phyloP scores from a whole-genome alignment of 139 green algal genomes.

The Chlorella sp. region DNA sequence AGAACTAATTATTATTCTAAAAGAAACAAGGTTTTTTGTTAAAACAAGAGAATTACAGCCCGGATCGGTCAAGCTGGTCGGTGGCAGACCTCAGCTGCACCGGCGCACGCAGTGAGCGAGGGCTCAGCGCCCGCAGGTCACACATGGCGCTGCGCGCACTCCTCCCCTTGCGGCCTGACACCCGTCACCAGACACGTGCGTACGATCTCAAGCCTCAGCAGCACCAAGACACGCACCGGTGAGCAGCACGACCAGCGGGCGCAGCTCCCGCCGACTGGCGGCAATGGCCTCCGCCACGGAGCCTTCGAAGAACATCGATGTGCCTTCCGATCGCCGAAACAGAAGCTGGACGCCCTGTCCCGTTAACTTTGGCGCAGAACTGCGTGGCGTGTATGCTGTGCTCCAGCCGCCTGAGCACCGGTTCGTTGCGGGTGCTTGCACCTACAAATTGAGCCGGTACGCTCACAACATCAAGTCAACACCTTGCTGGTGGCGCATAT shows the following conservation, averaged over 20 bases:
- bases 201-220: not conserved
- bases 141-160: too few relatives aligned
- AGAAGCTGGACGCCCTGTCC: not conserved
- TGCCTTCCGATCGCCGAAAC: not conserved
- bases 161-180: not conserved
- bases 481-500: not conserved
- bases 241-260: slow-evolving; percentile 28
- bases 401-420: not conserved
- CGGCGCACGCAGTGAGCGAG: too few relatives aligned
- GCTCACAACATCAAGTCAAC: not conserved
- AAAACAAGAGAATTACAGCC: too few relatives aligned
- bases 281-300: slow-evolving; percentile 19
- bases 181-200: too few relatives aligned
- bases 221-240: not conserved
- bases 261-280: not conserved
- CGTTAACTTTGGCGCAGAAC: not conserved
- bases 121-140: too few relatives aligned
- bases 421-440: not conserved
- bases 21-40: too few relatives aligned
- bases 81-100: too few relatives aligned
- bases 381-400: not conserved
- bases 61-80: not conserved
- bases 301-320: slow-evolving; percentile 29
- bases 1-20: too few relatives aligned
- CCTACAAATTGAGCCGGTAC: not conserved